Conservation (phyloP, 176 grass and related monocot species). For the Carex parvula region DNA sequence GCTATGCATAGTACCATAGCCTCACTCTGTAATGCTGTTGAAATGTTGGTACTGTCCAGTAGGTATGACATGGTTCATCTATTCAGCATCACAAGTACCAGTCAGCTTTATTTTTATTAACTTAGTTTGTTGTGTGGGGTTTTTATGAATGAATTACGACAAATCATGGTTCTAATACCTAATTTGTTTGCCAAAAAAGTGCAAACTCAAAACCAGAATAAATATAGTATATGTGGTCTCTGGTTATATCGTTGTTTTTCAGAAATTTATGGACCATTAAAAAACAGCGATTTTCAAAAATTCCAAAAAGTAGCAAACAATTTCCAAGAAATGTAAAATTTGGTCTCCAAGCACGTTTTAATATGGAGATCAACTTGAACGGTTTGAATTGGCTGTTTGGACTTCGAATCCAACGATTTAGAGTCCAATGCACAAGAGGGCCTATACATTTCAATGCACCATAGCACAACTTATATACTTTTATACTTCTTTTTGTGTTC, state of each 20-base stretch:
- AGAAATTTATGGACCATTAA: too few relatives aligned
- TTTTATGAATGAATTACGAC: neutral
- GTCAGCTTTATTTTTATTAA: neutral
- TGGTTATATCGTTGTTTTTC: neutral
- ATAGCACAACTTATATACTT: neutral
- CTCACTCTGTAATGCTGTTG: neutral
- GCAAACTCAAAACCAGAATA: slow-evolving; percentile 9
- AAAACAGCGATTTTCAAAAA: too few relatives aligned
- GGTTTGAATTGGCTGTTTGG: too few relatives aligned
- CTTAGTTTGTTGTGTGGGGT: neutral
- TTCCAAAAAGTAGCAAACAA: too few relatives aligned
- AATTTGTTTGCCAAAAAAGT: slow-evolving; percentile 12
- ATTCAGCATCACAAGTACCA: neutral
- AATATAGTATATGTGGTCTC: neutral
- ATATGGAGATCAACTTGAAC: too few relatives aligned
- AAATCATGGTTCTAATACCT: slow-evolving; percentile 2
- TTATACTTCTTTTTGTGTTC: neutral
- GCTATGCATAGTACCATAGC: too few relatives aligned
- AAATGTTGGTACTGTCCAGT: neutral
- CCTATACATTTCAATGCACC: too few relatives aligned
- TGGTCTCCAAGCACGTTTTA: too few relatives aligned
- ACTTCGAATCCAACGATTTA: too few relatives aligned
- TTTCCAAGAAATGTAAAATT: too few relatives aligned
- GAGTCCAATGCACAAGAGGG: too few relatives aligned
- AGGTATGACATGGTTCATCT: neutral